A percentile compares a stretch with the other conserved stretches of the same genome.
Conservation (phyloP, 1,284 basidiomycete genomes). For the Puccinia novopanici region DNA sequence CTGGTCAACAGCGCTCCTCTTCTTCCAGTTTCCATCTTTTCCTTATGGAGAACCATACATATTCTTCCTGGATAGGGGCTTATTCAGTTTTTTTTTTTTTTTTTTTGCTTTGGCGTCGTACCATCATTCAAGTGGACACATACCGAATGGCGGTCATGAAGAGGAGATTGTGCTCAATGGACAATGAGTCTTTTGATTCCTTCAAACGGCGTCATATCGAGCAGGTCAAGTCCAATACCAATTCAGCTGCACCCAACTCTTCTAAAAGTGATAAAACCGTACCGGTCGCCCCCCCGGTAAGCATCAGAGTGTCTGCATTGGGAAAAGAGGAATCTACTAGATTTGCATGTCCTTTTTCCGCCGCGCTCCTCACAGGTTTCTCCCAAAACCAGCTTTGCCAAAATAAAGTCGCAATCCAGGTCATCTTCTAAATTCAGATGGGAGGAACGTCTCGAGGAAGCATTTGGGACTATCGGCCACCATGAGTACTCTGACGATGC, state of each 20-base stretch:
- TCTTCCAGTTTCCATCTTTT: too few species aligned
- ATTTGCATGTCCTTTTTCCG: too few species aligned
- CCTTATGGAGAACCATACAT: not conserved
- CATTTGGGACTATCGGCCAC: not conserved
- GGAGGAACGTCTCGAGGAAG: not conserved
- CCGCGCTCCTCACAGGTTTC: not conserved
- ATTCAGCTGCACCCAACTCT: not conserved
- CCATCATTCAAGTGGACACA: too few species aligned
- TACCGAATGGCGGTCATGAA: not conserved
- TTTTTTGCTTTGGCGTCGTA: not conserved
- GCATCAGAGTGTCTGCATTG: not conserved
- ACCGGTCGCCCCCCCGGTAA: not conserved
- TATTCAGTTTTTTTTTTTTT: not conserved
- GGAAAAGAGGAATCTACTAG: too few species aligned
- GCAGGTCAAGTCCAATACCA: slow-evolving; percentile 6
- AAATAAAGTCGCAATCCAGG: not conserved
- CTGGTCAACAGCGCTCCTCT: not conserved
- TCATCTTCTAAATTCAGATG: not conserved
- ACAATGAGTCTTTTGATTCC: slow-evolving; percentile 22
- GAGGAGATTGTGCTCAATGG: slow-evolving; percentile 17
- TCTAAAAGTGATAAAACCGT: not conserved
- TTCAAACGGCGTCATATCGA: slow-evolving; percentile 25
- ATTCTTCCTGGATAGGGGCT: not conserved
- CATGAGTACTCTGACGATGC: not conserved
- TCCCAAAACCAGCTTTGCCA: not conserved